Percentiles rank a stretch among this genome's conserved stretches.
These are phyloP conservation scores for Santalum album DNA, from an alignment of 164 flowering plant genomes.

Conservation along the genomic window DNA sequence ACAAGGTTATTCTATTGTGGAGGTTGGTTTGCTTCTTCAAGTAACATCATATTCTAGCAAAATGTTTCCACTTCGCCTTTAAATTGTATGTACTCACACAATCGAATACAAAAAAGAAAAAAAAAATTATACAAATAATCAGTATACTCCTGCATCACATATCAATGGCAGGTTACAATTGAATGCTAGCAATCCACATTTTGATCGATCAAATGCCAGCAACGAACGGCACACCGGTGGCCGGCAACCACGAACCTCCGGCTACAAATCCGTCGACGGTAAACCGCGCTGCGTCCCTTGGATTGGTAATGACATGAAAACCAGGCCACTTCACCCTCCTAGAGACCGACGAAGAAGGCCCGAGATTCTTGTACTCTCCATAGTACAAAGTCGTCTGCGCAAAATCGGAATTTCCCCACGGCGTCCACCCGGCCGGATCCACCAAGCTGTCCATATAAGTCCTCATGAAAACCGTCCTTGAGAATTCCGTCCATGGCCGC, in stretches of 20 bases:
- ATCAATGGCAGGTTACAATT: too few relatives aligned
- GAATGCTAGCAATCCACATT: too few relatives aligned
- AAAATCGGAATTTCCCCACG: slow-evolving; percentile 64
- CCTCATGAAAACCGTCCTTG: slow-evolving; percentile 52
- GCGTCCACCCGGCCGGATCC: slow-evolving; percentile 68
- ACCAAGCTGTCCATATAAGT: slow-evolving; percentile 42
- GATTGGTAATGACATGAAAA: slow-evolving; percentile 38
- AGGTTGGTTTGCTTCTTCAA: too few relatives aligned
- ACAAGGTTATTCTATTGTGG: too few relatives aligned
- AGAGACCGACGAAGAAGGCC: slow-evolving; percentile 62
- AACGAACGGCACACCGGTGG: slow-evolving; percentile 32
- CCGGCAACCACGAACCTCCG: slow-evolving; percentile 50
- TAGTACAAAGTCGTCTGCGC: slow-evolving; percentile 61
- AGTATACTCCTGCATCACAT: too few relatives aligned
- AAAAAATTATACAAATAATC: too few relatives aligned
- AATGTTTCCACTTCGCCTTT: too few relatives aligned
- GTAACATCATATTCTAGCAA: too few relatives aligned
- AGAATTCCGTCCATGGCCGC: slow-evolving; percentile 76
- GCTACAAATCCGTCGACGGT: slow-evolving; percentile 52
- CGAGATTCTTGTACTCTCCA: slow-evolving; percentile 71
- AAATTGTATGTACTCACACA: too few relatives aligned
- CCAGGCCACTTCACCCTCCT: slow-evolving; percentile 81
- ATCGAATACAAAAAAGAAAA: too few relatives aligned
- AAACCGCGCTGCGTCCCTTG: slow-evolving; percentile 53
- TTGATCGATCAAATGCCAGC: background rate